Percentiles rank a stretch among this genome's conserved stretches.
phyloP scores from a whole-genome alignment of 1,284 basidiomycete genomes.

The Ganoderma meredithae region DNA sequence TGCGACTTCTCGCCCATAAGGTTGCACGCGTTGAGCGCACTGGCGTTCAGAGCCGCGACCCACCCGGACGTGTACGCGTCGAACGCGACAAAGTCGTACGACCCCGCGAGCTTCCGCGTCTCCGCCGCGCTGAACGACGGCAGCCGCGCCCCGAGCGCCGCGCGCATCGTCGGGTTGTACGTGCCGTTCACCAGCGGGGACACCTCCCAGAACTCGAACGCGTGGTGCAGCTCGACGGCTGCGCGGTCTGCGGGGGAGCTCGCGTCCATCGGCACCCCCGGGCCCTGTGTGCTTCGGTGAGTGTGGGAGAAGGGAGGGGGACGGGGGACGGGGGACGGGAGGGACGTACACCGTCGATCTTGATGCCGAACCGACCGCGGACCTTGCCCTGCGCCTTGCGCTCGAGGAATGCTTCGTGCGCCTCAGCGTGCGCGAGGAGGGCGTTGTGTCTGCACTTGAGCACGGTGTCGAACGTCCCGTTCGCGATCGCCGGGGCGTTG shows the following conservation, averaged over 20 bases:
- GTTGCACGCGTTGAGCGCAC: no score
- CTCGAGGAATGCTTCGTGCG: conserved; percentile 7
- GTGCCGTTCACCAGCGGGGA: conserved; percentile 9
- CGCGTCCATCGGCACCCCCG: conserved; percentile 3
- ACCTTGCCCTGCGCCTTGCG: conserved; percentile 7
- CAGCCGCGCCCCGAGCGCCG: background rate
- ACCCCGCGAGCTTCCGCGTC: conserved; percentile 7
- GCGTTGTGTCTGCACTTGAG: conserved; percentile 7
- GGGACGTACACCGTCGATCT: conserved; percentile 8
- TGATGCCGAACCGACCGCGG: conserved; percentile 8
- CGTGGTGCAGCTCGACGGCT: conserved; percentile 3
- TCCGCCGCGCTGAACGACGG: background rate
- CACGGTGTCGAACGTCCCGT: conserved; percentile 3
- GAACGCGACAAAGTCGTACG: conserved; percentile 7
- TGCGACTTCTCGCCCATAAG: background rate
- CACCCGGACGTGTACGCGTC: conserved; percentile 10
- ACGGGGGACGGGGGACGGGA: no score
- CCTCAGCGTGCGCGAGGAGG: conserved; percentile 3
- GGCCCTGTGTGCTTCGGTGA: background rate
- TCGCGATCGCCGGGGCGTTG: background rate
- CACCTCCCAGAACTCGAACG: conserved; percentile 10
- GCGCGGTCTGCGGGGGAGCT: background rate
- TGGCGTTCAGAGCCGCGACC: conserved; percentile 3
- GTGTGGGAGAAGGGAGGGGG: no score
- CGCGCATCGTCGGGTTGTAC: conserved; percentile 9